Evolutionary conservation across 2,329 filamentous ascomycete species (phyloP).

Genomic region (Pyrenophora graminea): DNA sequence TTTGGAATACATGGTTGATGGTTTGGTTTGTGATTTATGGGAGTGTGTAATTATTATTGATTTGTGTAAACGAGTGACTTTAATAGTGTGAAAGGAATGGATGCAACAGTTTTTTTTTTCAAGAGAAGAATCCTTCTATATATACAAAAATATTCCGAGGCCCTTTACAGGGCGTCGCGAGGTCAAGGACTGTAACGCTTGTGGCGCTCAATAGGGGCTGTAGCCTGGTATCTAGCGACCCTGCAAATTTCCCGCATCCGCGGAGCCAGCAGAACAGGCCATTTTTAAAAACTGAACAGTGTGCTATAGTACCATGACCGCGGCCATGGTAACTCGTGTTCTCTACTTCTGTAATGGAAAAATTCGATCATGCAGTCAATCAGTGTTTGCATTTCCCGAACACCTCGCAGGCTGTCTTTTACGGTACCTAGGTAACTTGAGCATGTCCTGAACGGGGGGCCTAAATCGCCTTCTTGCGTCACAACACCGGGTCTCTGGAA

Average conservation of each 20-base stretch:
- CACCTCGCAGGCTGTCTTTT: no score
- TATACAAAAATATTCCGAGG: neutral
- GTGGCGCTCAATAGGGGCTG: conserved; percentile 8
- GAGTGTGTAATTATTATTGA: neutral
- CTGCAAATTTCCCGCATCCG: conserved; percentile 1
- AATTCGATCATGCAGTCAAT: no score
- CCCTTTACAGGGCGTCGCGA: neutral
- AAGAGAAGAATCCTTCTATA: neutral
- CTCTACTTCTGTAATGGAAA: no score
- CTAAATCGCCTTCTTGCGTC: no score
- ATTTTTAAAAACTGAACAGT: neutral
- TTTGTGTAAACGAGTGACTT: neutral
- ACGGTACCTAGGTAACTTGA: no score
- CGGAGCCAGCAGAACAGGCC: neutral
- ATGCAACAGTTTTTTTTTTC: no score
- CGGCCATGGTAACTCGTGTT: no score
- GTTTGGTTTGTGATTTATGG: neutral
- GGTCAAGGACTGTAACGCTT: neutral
- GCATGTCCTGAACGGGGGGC: no score
- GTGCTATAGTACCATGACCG: no score
- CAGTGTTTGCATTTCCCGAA: no score
- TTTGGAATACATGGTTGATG: conserved; percentile 10
- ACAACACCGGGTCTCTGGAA: neutral
- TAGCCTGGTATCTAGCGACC: conserved; percentile 3
- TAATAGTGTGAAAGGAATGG: no score